Percentiles rank a stretch among this genome's conserved stretches.
phyloP scores from a whole-genome alignment of 129 eudicot genomes.

The Flaveria trinervia region DNA sequence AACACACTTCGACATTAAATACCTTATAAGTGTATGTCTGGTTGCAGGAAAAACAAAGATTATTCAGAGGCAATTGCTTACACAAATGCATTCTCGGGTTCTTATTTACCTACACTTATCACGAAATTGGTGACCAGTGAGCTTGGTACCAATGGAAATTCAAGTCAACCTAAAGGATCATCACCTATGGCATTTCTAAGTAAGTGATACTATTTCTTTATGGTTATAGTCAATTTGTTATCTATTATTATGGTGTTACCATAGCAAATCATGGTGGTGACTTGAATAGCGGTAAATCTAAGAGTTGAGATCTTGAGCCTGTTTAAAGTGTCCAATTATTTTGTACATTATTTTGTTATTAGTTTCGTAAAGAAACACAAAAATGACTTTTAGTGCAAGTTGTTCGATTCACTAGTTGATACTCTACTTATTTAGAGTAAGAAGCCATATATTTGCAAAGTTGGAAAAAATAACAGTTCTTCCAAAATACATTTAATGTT shows the following conservation, averaged over 20 bases:
- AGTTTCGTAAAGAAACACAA: neutral
- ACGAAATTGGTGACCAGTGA: slow-evolving; percentile 50
- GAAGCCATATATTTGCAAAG: neutral
- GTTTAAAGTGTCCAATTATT: neutral
- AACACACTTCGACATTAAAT: neutral
- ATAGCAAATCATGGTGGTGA: neutral
- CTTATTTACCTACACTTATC: slow-evolving; percentile 52
- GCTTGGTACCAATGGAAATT: slow-evolving; percentile 43
- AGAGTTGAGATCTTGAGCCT: neutral
- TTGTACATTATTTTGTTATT: neutral
- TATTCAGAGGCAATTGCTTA: slow-evolving; percentile 57
- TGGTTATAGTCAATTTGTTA: neutral
- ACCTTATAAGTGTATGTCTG: slow-evolving; percentile 1
- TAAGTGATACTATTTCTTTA: slow-evolving; percentile 37
- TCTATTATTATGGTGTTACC: neutral
- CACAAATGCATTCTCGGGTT: slow-evolving; percentile 58
- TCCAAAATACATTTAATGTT: neutral
- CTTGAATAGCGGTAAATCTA: neutral
- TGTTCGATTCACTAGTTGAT: neutral
- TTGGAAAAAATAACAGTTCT: neutral
- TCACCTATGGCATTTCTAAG: slow-evolving; percentile 68
- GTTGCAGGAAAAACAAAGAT: slow-evolving; percentile 54
- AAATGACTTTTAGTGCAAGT: neutral
- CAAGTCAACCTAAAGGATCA: slow-evolving; percentile 54
- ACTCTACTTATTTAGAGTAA: neutral